Evolutionary conservation across 305 asterid species (phyloP).

Genomic region (Withania somnifera): DNA sequence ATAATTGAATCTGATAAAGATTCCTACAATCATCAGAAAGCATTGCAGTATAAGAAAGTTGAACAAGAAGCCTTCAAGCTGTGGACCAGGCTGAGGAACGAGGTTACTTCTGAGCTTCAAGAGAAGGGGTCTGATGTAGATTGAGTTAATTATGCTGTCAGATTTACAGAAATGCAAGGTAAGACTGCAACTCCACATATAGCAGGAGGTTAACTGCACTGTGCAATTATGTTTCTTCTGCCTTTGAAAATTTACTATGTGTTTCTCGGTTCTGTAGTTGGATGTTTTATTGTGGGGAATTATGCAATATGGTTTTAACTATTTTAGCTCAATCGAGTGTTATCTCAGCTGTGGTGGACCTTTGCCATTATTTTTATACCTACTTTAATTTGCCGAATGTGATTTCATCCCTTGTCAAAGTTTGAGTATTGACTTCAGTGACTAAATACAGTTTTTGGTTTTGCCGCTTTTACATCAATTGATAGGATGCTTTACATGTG

Average conservation of each 20-base stretch:
- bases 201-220: too few relatives aligned
- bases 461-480: not conserved
- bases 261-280: not conserved
- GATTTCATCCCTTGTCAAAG: not conserved
- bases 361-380: not conserved
- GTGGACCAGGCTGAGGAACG: slow-evolving; percentile 86
- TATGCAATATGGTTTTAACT: not conserved
- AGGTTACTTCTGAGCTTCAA: slow-evolving; percentile 74
- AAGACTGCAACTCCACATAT: too few relatives aligned
- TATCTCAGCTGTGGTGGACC: not conserved
- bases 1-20: slow-evolving; percentile 49
- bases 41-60: slow-evolving; percentile 73
- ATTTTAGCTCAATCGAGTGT: not conserved
- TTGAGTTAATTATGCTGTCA: not conserved
- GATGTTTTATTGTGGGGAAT: not conserved
- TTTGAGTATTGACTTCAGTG: not conserved
- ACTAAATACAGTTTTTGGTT: too few relatives aligned
- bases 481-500: not conserved
- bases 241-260: not conserved
- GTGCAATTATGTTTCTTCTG: too few relatives aligned
- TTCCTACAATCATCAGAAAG: slow-evolving; percentile 51
- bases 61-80: slow-evolving; percentile 73
- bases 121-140: slow-evolving; percentile 59
- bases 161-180: not conserved
- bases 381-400: not conserved